Base-by-base conservation (phyloP, 176 grass and related monocot species). In the Phyllostachys edulis region DNA sequence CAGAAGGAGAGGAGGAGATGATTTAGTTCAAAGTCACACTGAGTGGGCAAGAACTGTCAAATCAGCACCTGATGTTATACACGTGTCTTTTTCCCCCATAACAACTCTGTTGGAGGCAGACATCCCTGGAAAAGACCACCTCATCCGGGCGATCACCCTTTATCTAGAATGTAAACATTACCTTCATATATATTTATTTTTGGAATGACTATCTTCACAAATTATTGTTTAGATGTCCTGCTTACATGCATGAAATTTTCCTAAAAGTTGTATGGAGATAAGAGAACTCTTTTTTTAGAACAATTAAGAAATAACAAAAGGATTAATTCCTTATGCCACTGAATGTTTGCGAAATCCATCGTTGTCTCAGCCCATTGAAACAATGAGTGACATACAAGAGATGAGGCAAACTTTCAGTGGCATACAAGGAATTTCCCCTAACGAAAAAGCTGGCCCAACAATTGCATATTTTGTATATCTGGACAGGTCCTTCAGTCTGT, bases 91-190 rank as follows among this genome's bases (percentile, higher is more conserved):
- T 74, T n/a, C 70, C 17, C 92, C 92, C 61, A 67, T 94, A 38
- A 88, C 79, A 70, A 87, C 86, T 84, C 76, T 94, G n/a, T 71
- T 94, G 9, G 89, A 87, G 50, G 77, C 26, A 66, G 76, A 54
- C 56, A 24, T 89, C 38, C 83, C 86, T 67, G 89, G 92, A 76
- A 90, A 86, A 64, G 85, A 94, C 15, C 83, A 94, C 69, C 86
- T 94, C 32, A 59, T 84, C 63, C 86, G 69, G 5, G 89, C 92
- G 2, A 89, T 94, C 41, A 88, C 91, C 87, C 89, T 94, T 82
- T 94, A 94, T 86, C 65, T 94, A 71, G 92, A 91, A 74, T 94
- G 92, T 94, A 91, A 89, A 46, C 59, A 79, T 80, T 23, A 1
- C 21, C 67, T 44, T 77, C 55, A 38, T 41, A 64, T 37, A 78